Evolutionary conservation across 331 rosid species (phyloP).

Genomic region (Malus hybrid): DNA sequence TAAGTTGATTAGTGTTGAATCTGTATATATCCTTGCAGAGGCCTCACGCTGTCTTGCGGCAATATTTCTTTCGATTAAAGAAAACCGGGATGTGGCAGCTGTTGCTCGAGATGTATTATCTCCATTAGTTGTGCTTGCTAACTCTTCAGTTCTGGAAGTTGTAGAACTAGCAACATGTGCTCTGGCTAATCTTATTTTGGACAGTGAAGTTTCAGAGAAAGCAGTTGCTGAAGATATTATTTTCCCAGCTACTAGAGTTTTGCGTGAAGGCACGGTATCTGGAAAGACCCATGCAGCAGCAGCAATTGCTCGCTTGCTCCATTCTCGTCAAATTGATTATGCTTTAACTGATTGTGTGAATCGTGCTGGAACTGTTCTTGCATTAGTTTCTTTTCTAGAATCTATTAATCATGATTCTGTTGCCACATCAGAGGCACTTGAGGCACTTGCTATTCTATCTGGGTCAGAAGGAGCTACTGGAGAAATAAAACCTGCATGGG

Average conservation of each 20-base stretch:
- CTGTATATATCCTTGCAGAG: constrained; percentile 68
- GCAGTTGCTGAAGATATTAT: constrained; percentile 71
- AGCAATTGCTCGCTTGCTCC: constrained; percentile 83
- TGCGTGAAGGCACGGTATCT: constrained; percentile 65
- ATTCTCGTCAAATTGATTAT: constrained; percentile 54
- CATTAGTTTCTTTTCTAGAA: constrained; percentile 79
- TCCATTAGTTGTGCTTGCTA: constrained; percentile 57
- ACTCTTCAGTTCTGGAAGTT: constrained; percentile 72
- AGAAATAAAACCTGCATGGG: constrained; percentile 76
- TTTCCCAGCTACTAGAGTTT: constrained; percentile 83
- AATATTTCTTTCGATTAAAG: constrained; percentile 85
- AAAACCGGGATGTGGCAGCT: constrained; percentile 75
- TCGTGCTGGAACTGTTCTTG: constrained; percentile 81
- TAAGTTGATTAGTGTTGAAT: constrained; percentile 72
- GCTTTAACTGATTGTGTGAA: constrained; percentile 75
- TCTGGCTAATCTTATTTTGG: constrained; percentile 85
- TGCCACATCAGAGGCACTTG: constrained; percentile 76
- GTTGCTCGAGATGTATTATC: constrained; percentile 61
- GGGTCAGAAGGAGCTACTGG: constrained; percentile 51
- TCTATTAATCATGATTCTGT: constrained; percentile 57
- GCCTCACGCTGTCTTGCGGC: constrained; percentile 87
- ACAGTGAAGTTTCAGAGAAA: constrained; percentile 63
- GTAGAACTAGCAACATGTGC: constrained; percentile 83
- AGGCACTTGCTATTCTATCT: constrained; percentile 90
- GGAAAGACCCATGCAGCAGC: constrained; percentile 95